Conservation (phyloP, 106 monocot genomes). For the Allium cepa region DNA sequence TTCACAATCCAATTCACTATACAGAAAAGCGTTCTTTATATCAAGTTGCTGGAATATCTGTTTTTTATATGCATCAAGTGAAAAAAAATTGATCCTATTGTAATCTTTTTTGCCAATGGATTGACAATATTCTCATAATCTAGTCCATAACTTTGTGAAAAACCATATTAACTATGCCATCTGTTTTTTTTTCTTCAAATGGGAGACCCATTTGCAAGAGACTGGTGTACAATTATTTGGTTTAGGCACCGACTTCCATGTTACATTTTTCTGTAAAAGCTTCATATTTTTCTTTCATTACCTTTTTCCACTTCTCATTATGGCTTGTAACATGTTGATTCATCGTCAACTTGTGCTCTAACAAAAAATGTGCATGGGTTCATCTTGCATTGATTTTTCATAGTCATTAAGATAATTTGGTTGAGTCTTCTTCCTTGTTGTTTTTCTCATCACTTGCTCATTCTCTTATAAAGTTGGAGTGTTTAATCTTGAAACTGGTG, state of each 20-base stretch:
- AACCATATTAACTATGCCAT: not conserved
- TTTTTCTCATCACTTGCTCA: not conserved
- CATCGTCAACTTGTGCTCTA: not conserved
- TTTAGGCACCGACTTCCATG: conserved; percentile 6
- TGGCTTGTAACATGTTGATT: not conserved
- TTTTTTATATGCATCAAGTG: conserved; percentile 5
- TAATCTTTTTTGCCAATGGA: conserved; percentile 9
- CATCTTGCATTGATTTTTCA: not conserved
- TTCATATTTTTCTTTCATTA: conserved; percentile 10
- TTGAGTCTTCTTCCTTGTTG: not conserved
- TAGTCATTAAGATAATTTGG: conserved; percentile 5
- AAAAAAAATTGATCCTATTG: no score
- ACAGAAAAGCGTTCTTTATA: conserved; percentile 5
- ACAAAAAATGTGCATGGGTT: not conserved
- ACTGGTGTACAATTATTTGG: not conserved
- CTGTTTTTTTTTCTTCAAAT: not conserved
- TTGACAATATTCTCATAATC: conserved; percentile 1
- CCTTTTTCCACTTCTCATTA: conserved; percentile 3
- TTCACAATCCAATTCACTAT: conserved; percentile 6
- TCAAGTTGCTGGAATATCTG: conserved; percentile 9
- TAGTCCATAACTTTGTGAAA: not conserved
- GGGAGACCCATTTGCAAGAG: conserved; percentile 8
- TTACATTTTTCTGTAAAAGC: conserved; percentile 7
- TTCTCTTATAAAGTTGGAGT: not conserved
- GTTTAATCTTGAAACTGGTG: not conserved